Base-by-base conservation (phyloP, 441 rosid genomes). In the Pelargonium fulgidum region DNA sequence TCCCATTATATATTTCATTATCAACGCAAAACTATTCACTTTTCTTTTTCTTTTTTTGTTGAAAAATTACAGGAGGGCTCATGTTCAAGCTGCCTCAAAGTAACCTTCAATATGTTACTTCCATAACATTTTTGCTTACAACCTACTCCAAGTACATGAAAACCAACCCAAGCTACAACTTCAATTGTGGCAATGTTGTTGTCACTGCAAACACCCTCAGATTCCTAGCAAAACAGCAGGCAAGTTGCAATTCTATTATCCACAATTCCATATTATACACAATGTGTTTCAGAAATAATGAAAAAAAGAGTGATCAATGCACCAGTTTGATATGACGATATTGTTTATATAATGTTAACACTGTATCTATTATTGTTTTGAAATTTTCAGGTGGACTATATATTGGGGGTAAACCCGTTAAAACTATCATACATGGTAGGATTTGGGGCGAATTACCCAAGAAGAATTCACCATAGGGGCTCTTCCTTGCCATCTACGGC, bases 401-500 rank as follows among this genome's bases (percentile, higher is more conserved):
- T 91, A 13, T 75, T 91, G 50, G 95, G 95, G 0, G 81, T 71
- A 62, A 91, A 89, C 71, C 97, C 97, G 13, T 77, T 81, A 20
- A 69, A 69, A 59, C 83, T 91, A 92, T 91, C 95, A 0, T 91
- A 89, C 83, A 91, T 91, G 97, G 97, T 87, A 4, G 97, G 97
- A 9, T 89, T 78, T 73, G 95, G 97, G 9, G 64, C 80, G 0
- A 82, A 82, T 24, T 91, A 77, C 58, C 95, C 97, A 0, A 82
- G 72, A 70, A 84, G 81, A 66, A 84, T 89, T 71, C 95, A 91
- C 75, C 95, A 91, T 29, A 82, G 97, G 72, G 97, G 93, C 11
- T 86, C 95, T 50, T 91, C 95, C 24, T 63, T 89, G 72, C 95
- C 97, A 10, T 87, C 92, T 4, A 7, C 68, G 44, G 72, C 76